Conservation (phyloP, 1,139 yeast species). For the Nakaseomyces delphensis region DNA sequence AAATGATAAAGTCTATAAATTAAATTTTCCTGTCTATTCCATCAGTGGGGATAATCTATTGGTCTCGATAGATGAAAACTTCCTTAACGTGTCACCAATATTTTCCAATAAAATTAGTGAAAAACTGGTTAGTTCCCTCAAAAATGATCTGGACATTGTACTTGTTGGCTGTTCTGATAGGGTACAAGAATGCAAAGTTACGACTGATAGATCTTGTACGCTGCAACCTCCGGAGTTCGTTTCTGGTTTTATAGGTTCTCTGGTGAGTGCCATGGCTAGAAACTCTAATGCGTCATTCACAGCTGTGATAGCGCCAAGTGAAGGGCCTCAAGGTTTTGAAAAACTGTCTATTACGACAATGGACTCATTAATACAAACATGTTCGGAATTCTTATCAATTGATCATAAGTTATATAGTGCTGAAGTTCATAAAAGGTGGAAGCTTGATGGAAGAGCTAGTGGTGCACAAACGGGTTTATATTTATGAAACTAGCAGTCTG, state of each 20-base stretch:
- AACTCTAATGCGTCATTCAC: slow-evolving; percentile 11
- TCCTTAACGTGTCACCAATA: slow-evolving; percentile 25
- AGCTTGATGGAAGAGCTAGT: slow-evolving; percentile 23
- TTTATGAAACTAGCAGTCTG: no score
- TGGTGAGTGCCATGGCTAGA: slow-evolving; percentile 17
- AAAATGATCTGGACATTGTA: slow-evolving; percentile 9
- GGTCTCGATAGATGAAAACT: slow-evolving; percentile 24
- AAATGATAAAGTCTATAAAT: slow-evolving; percentile 9
- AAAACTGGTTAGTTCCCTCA: slow-evolving; percentile 9
- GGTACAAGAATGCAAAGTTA: slow-evolving; percentile 16
- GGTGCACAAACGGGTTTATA: slow-evolving; percentile 30
- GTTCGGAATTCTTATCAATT: slow-evolving; percentile 13
- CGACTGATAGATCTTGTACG: slow-evolving; percentile 12
- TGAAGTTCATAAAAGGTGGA: slow-evolving; percentile 27
- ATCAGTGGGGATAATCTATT: slow-evolving; percentile 16
- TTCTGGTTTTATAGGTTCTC: slow-evolving; percentile 27
- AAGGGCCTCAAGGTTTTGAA: slow-evolving; percentile 32
- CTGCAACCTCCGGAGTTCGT: slow-evolving; percentile 30
- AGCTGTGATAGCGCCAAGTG: slow-evolving; percentile 28
- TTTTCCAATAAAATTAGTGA: slow-evolving; percentile 17
- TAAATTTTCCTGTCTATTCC: slow-evolving; percentile 19
- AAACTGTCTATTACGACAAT: slow-evolving; percentile 24
- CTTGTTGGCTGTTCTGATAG: slow-evolving; percentile 28
- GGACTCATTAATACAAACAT: slow-evolving; percentile 22
- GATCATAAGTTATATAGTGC: slow-evolving; percentile 16